Base-by-base conservation (phyloP, 768 basidiomycete species). In the Steccherinum ochraceum region DNA sequence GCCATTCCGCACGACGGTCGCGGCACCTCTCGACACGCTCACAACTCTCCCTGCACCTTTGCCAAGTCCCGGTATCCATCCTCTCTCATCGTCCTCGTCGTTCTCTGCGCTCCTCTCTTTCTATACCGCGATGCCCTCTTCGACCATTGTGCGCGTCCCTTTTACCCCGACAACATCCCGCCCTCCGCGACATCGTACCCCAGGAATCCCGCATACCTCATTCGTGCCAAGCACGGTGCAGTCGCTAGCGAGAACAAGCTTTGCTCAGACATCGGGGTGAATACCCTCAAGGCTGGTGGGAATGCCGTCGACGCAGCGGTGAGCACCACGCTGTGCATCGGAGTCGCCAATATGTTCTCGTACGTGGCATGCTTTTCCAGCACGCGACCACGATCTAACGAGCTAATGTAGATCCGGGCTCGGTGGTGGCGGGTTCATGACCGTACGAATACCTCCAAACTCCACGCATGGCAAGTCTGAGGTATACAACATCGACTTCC, bases 281-380 rank as follows among this genome's bases (percentile, higher is more conserved):
- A 80, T 3, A 72, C 84, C 7, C 59, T 95, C 52, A 83, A 81
- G 68, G 78, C 81, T 5, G 93, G 93, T 23, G 95, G 95, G 16
- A 94, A 89, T 60, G 93, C 94, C 0, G 81, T 95, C 13, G 95
- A 98, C 57, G 85, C 95, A 0, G 86, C 83, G 0, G 81, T 97
- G 49, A 79, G 83, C 19, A 77, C 88, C 0, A 81, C 85, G 0
- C 72, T 97, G 21, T 97, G 95, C 63, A 71, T 72, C 26, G 87
- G 89, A 4, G 84, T 89, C 2, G 80, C 92, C 46, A 93, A 93
- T 65, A 91, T 91, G 83, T 96, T 93, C 64, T 90, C 89, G 77
- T 93, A 61, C 63, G 81, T 76, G 18, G 35, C 58, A 21, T 26
- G 18, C 30, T 52, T 19, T 12, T 58, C 54, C 30, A 16, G 40